phyloP scores from a whole-genome alignment of 805 yeast species.

The Kluyveromyces lactis region DNA sequence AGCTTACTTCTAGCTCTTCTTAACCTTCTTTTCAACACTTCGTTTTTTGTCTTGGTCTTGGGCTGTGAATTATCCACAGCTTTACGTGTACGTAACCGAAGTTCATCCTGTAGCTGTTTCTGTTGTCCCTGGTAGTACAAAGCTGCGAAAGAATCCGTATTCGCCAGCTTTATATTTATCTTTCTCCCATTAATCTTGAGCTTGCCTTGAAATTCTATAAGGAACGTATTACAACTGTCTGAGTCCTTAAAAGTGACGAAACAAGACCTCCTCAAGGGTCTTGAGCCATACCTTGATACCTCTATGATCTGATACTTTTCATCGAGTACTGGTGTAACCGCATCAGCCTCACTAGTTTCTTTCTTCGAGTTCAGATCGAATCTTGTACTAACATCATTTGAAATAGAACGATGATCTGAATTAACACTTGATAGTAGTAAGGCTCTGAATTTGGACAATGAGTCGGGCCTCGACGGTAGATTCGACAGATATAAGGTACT shows the following conservation, averaged over 20 bases:
- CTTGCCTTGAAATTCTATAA: constrained; percentile 6
- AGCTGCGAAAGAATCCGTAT: constrained; percentile 13
- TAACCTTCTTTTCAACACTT: constrained; percentile 12
- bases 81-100: constrained; percentile 4
- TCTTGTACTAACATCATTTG: not conserved
- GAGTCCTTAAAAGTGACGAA: constrained; percentile 20
- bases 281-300: constrained; percentile 13
- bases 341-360: not conserved
- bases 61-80: constrained; percentile 3
- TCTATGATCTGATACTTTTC: constrained; percentile 11
- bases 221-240: constrained; percentile 12
- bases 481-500: constrained; percentile 16
- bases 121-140: not conserved
- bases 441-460: constrained; percentile 13
- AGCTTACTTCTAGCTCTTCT: constrained; percentile 21
- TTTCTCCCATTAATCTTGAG: constrained; percentile 15
- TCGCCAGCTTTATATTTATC: constrained; percentile 15
- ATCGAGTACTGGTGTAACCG: constrained; percentile 12
- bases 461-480: constrained; percentile 20
- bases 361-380: not conserved
- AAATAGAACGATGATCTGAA: constrained; percentile 2
- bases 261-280: constrained; percentile 11
- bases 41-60: constrained; percentile 1
- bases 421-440: constrained; percentile 13
- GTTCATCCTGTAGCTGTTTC: not conserved